These are phyloP conservation scores for Rhodotorula mucilaginosa DNA, from an alignment of 1,284 basidiomycete species.

Conservation along the genomic window DNA sequence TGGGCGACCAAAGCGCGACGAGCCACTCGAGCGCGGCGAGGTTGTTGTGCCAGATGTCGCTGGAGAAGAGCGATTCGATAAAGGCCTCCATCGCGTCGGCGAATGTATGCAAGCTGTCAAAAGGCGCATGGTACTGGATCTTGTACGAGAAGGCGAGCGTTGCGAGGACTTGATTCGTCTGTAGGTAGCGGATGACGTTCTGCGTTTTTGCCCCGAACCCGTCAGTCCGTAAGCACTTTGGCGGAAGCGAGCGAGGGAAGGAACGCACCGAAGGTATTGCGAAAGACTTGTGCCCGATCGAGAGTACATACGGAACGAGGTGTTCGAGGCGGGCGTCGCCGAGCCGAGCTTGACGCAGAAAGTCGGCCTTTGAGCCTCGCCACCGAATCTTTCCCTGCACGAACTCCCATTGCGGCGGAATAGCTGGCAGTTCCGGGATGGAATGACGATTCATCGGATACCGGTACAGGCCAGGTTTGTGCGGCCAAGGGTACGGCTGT, in stretches of 20 bases:
- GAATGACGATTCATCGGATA: neutral
- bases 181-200: neutral
- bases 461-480: neutral
- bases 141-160: neutral
- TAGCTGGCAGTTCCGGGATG: neutral
- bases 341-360: neutral
- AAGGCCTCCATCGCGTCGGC: neutral
- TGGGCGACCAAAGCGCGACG: neutral
- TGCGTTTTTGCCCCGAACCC: neutral
- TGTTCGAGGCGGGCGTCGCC: constrained; percentile 1
- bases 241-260: neutral
- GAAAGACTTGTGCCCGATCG: neutral
- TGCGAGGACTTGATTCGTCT: neutral
- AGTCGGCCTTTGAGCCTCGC: neutral
- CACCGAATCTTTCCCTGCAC: neutral
- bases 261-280: neutral
- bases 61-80: neutral
- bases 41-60: neutral
- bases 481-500: neutral
- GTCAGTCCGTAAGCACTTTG: too few species aligned
- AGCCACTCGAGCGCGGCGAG: neutral
- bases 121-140: neutral
- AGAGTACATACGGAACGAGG: neutral
- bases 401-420: neutral
- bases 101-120: neutral